Evolutionary conservation across 495 filamentous ascomycete species (phyloP), one percentile per base, ranked within the genome.

Genomic region (Neurospora pannonica): DNA sequence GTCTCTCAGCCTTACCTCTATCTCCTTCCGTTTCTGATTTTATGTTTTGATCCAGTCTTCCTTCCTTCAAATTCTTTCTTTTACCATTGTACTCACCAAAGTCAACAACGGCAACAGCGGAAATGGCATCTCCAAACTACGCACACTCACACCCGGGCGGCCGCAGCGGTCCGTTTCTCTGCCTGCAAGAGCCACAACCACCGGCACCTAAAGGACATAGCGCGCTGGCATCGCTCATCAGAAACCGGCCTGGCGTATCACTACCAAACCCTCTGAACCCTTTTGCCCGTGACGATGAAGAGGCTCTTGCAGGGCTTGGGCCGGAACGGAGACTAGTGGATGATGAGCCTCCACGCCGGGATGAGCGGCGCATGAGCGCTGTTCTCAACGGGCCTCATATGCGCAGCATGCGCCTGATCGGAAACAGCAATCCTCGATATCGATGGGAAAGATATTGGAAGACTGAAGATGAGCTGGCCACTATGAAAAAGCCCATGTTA

Each of bases 391-490:
- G 90, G 34, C 88, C 90, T 15, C 87, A 92, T 76, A 92, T 94
- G 90, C 85, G 92, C 54, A 91, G 89, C 74, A 92, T 93, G 90
- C 83, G 91, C 24, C 83, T 95, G 75, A 94, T 94, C 78, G 92
- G 92, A 21, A 92, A 90, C 74, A 90, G 84, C 76, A 95, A 93
- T 78, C 92, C 92, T 19, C 81, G 91, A 54, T 94, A 95, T 78
- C 85, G 85, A 71, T 95, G 92, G 92, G 90, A 90, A 79, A 83
- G 85, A 74, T 93, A 94, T 76, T 92, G 88, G 85, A 93, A 91
- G 81, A 89, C 88, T 5, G 87, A 91, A 24, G 88, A 90, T 24
- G 82, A 93, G 80, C 78, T 94, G 73, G 87, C 85, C 71, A 71
- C 78, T 46, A 90, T 94, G 90, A 88, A 84, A 80, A 92, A 90